Evolutionary conservation across 2,329 filamentous ascomycete species (phyloP).

Genomic region (Coccinonectria pachysandricola): DNA sequence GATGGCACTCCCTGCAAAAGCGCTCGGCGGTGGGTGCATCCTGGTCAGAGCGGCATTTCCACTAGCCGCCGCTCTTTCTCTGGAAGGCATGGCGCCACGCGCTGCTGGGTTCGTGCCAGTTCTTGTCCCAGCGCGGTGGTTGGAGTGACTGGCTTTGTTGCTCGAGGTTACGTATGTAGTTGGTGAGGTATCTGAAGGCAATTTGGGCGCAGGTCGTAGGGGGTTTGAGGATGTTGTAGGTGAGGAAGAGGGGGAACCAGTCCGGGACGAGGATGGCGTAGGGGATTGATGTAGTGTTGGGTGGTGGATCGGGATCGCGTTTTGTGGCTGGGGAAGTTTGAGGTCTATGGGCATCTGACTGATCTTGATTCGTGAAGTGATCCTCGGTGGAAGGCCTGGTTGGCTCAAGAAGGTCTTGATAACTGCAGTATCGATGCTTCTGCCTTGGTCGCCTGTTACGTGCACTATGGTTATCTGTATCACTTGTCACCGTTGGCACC

Average conservation of each 20-base stretch:
- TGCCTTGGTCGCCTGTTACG: no score
- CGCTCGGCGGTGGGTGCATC: conserved; percentile 9
- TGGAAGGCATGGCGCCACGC: conserved; percentile 10
- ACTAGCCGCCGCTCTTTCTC: conserved; percentile 16
- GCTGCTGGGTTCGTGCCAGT: conserved; percentile 11
- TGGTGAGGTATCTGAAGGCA: conserved; percentile 12
- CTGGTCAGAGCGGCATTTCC: conserved; percentile 16
- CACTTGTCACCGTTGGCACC: no score
- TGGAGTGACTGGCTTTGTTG: conserved; percentile 2
- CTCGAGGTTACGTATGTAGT: conserved; percentile 10
- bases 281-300: not conserved
- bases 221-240: conserved; percentile 7
- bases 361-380: no score
- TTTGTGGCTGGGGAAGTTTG: no score
- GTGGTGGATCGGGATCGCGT: no score
- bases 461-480: no score
- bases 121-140: conserved; percentile 9
- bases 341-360: no score
- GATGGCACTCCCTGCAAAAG: conserved; percentile 9
- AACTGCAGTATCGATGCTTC: no score
- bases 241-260: conserved; percentile 11
- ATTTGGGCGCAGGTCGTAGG: not conserved
- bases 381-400: no score
- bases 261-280: conserved; percentile 5
- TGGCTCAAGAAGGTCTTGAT: no score